Evolutionary conservation across 1,139 yeast genomes (phyloP).

Genomic region (Hanseniaspora gamundiae): DNA sequence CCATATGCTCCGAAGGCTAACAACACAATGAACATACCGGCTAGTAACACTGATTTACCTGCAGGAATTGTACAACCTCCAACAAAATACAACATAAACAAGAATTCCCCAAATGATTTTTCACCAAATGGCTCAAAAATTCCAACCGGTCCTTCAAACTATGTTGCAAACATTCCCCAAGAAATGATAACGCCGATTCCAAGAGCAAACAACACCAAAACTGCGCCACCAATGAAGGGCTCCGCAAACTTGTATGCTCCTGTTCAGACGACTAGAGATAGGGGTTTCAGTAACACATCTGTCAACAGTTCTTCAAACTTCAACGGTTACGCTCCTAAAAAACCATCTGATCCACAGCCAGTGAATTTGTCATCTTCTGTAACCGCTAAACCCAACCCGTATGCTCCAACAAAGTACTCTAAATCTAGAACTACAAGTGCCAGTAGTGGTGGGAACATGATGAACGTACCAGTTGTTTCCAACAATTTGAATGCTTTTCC

Average conservation of each 20-base stretch:
- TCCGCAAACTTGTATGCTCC: slow-evolving; percentile 1
- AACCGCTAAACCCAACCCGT: slow-evolving; percentile 1
- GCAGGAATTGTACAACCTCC: slow-evolving; percentile 5
- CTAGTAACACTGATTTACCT: slow-evolving; percentile 5
- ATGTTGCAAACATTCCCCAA: neutral
- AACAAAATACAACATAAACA: neutral
- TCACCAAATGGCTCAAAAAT: neutral
- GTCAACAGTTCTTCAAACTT: slow-evolving; percentile 9
- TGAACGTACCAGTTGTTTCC: slow-evolving; percentile 7
- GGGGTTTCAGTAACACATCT: slow-evolving; percentile 19
- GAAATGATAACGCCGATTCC: neutral
- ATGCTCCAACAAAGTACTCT: neutral
- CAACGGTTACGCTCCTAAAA: slow-evolving; percentile 10
- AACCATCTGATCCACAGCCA: neutral
- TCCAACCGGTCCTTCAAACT: neutral
- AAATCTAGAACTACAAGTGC: slow-evolving; percentile 4
- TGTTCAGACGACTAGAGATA: slow-evolving; percentile 9
- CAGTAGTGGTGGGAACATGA: slow-evolving; percentile 4
- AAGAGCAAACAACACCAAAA: neutral
- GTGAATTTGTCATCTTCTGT: neutral
- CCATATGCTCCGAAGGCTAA: slow-evolving; percentile 13
- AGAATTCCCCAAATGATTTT: neutral
- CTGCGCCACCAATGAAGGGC: neutral
- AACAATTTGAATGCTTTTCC: neutral
- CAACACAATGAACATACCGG: slow-evolving; percentile 5